Base-by-base conservation (phyloP, 208 protist species). In the Angomonas deanei region DNA sequence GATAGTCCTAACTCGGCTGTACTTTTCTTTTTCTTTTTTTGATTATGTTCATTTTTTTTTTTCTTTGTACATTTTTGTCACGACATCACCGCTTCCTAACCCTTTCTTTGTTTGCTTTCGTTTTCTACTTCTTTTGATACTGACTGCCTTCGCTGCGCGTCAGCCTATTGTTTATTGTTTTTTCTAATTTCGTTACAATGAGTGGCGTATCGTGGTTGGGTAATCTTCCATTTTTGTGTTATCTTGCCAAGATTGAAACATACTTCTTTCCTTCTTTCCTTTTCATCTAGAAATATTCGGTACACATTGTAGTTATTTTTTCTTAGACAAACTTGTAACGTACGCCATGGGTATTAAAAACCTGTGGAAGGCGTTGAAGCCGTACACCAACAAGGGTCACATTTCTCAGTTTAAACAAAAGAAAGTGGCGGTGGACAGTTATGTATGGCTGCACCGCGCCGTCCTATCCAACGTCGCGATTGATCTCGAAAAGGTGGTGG, bases 361-460 rank as follows among this genome's bases (percentile, higher is more conserved):
- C 0, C 71, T 94, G 10, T 94, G 88, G 85, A 55, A 74, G 56
- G 84, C 81, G 24, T 72, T 94, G 21, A 75, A 82, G 57, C 83
- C 72, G 30, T 81, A 88, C 31, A 77, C 78, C n/a, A 81, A 76
- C n/a, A 74, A 79, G 59, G 81, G 80, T 1, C 84, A 94, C 66
- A 55, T 94, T 15, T 77, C 71, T 23, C 82, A 91, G 59, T 94
- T 94, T 50, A 71, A 77, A 23, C 79, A 80, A 0, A 76, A 91
- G 65, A 74, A 80, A 2, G 79, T 94, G 10, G 84, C 76, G n/a
- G 70, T 94, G 10, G 88, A 94, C 68, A 94, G 90, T 80, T 94
- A 94, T 72, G 84, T 92, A n/a, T 94, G 88, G 85, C 70, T 94
- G 8, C 88, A 94, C 56, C 78, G 79, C 36, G 77, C 69, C 30